A percentile compares a stretch with the other conserved stretches of the same genome.
These are phyloP conservation scores for Teunomyces gatunensis DNA, from an alignment of 805 yeast species.

Conservation along the genomic window DNA sequence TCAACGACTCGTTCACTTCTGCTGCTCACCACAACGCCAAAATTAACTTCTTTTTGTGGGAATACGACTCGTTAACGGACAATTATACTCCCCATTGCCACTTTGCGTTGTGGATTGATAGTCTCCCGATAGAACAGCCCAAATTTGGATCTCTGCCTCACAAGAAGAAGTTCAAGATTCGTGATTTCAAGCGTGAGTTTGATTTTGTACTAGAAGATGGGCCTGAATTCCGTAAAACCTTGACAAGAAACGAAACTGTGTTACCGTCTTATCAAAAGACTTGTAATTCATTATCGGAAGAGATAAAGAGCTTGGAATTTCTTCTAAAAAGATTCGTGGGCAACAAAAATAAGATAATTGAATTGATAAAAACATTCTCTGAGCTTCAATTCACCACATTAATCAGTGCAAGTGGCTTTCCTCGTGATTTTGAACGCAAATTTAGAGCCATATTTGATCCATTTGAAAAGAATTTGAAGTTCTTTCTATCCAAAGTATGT, in stretches of 20 bases:
- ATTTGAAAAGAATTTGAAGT: slow-evolving; percentile 28
- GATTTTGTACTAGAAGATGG: slow-evolving; percentile 41
- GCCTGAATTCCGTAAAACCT: slow-evolving; percentile 38
- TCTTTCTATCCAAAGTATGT: slow-evolving; percentile 28
- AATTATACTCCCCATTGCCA: slow-evolving; percentile 19
- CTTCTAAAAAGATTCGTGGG: slow-evolving; percentile 17
- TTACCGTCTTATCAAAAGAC: slow-evolving; percentile 28
- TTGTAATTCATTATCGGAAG: slow-evolving; percentile 27
- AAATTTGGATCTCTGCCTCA: slow-evolving; percentile 5
- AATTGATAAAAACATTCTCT: slow-evolving; percentile 18
- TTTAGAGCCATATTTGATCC: slow-evolving; percentile 30
- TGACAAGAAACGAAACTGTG: slow-evolving; percentile 29
- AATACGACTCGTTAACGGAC: slow-evolving; percentile 11
- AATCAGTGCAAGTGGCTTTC: slow-evolving; percentile 21
- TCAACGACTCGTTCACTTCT: slow-evolving; percentile 26
- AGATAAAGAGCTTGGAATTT: slow-evolving; percentile 28
- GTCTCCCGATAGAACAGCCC: neutral
- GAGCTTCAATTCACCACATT: slow-evolving; percentile 24
- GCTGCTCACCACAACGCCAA: slow-evolving; percentile 12
- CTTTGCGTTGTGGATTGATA: slow-evolving; percentile 28
- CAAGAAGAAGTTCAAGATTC: slow-evolving; percentile 5
- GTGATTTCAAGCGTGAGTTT: slow-evolving; percentile 29
- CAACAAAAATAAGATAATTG: slow-evolving; percentile 22
- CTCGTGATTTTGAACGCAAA: slow-evolving; percentile 22
- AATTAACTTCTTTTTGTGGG: slow-evolving; percentile 28